Conservation (phyloP, 108 stramenopile species). For the Phaeodactylum tricornutum region DNA sequence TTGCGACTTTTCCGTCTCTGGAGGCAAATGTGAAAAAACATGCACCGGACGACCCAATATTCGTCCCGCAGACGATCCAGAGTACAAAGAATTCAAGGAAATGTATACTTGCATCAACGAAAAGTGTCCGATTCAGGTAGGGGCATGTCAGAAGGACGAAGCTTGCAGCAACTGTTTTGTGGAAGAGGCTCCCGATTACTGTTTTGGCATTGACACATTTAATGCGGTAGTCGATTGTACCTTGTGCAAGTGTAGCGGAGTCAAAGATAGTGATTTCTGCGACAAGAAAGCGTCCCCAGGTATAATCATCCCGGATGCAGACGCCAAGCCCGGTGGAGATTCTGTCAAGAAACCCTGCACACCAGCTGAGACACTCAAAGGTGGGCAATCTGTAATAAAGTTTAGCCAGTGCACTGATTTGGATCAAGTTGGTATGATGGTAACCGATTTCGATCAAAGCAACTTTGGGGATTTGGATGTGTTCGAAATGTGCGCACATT, state of each 20-base stretch:
- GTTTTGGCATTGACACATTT: conserved; percentile 27
- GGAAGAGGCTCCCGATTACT: conserved; percentile 34
- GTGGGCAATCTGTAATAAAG: conserved; percentile 44
- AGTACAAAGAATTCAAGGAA: conserved; percentile 68
- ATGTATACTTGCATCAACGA: conserved; percentile 62
- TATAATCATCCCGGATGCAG: conserved; percentile 12
- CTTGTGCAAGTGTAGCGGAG: conserved; percentile 68
- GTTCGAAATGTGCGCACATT: conserved; percentile 82
- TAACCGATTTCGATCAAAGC: conserved; percentile 77
- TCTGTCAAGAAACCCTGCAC: conserved; percentile 27
- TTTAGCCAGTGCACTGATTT: conserved; percentile 62
- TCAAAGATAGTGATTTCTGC: conserved; percentile 31
- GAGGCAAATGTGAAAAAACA: conserved; percentile 42
- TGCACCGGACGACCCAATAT: conserved; percentile 37
- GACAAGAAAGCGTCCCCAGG: conserved; percentile 25
- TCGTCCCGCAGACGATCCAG: conserved; percentile 46
- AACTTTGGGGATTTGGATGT: conserved; percentile 80
- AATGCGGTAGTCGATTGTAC: conserved; percentile 68
- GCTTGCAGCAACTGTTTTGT: conserved; percentile 50
- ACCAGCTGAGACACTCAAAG: conserved; percentile 48
- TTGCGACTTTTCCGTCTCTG: conserved; percentile 42
- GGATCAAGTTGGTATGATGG: conserved; percentile 48
- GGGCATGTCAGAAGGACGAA: conserved; percentile 42
- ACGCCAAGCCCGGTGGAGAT: conserved; percentile 12
- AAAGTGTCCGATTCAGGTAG: conserved; percentile 73